Evolutionary conservation across 768 basidiomycete species (phyloP).

Genomic region (Xerocomus brunneocitrinus): DNA sequence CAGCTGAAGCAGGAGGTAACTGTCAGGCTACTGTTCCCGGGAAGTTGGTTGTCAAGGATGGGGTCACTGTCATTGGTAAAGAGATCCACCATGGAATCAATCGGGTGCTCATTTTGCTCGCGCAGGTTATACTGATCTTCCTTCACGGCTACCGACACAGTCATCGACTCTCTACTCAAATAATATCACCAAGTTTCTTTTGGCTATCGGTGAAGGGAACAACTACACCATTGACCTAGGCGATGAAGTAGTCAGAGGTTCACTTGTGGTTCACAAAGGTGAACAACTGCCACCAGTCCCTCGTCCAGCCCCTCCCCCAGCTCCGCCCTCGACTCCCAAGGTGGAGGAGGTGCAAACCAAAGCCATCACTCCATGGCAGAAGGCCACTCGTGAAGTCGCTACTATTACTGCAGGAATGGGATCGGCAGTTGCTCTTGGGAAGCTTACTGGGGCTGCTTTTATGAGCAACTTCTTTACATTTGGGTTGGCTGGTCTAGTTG

Average conservation of each 20-base stretch:
- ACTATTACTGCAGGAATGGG: slow-evolving; percentile 76
- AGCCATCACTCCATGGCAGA: slow-evolving; percentile 84
- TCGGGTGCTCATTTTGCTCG: slow-evolving; percentile 1
- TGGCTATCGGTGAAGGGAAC: slow-evolving; percentile 66
- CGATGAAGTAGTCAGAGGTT: slow-evolving; percentile 82
- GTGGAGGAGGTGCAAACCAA: slow-evolving; percentile 39
- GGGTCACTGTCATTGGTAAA: slow-evolving; percentile 79
- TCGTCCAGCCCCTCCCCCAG: slow-evolving; percentile 61
- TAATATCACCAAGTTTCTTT: slow-evolving; percentile 84
- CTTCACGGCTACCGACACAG: slow-evolving; percentile 85
- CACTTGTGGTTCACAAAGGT: slow-evolving; percentile 70
- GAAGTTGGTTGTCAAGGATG: slow-evolving; percentile 59
- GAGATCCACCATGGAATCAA: slow-evolving; percentile 1
- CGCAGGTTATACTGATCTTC: slow-evolving; percentile 76
- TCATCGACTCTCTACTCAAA: slow-evolving; percentile 89
- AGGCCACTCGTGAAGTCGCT: slow-evolving; percentile 69
- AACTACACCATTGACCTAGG: slow-evolving; percentile 65
- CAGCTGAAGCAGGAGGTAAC: slow-evolving; percentile 88
- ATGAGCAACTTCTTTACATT: slow-evolving; percentile 90
- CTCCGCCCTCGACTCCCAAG: slow-evolving; percentile 48
- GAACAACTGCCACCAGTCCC: slow-evolving; percentile 62
- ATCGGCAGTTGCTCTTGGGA: slow-evolving; percentile 65
- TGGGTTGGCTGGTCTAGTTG: slow-evolving; percentile 79
- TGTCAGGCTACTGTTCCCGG: slow-evolving; percentile 81
- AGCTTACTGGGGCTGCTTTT: slow-evolving; percentile 73